These are phyloP conservation scores for Urochloa ruziziensis DNA, from an alignment of 176 grass and related monocot genomes.

Conservation along the genomic window DNA sequence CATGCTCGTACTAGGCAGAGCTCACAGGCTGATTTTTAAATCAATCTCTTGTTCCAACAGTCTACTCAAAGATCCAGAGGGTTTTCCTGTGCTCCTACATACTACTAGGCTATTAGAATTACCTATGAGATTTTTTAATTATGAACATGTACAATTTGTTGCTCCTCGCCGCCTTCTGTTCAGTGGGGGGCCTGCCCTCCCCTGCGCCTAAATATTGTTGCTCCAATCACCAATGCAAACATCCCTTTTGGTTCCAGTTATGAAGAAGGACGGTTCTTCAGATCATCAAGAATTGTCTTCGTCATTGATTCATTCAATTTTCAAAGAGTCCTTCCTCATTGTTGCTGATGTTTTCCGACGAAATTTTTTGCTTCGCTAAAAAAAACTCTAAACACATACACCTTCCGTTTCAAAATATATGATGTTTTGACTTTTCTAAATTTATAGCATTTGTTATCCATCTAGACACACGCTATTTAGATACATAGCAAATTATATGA, in stretches of 20 bases:
- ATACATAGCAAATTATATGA: too few relatives aligned
- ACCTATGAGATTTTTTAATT: background rate
- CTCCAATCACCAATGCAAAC: background rate
- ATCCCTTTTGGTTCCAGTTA: background rate
- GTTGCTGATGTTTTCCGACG: background rate
- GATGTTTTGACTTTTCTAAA: too few relatives aligned
- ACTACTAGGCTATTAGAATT: background rate
- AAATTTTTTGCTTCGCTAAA: background rate
- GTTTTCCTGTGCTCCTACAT: background rate
- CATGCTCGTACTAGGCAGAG: conserved; percentile 29
- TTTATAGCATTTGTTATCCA: too few relatives aligned
- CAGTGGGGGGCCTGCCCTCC: background rate
- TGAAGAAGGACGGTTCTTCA: background rate
- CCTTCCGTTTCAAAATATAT: too few relatives aligned
- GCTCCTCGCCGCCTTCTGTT: background rate
- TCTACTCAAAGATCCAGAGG: background rate
- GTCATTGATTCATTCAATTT: background rate
- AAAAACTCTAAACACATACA: too few relatives aligned
- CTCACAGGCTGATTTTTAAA: conserved; percentile 18
- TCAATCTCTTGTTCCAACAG: background rate
- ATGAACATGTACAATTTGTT: background rate
- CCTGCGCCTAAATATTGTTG: background rate
- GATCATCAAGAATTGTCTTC: background rate
- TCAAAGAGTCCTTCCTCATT: background rate
- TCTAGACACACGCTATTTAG: too few relatives aligned